Base-by-base conservation (phyloP, 2,329 filamentous ascomycete species). In the Claviceps humidiphila region DNA sequence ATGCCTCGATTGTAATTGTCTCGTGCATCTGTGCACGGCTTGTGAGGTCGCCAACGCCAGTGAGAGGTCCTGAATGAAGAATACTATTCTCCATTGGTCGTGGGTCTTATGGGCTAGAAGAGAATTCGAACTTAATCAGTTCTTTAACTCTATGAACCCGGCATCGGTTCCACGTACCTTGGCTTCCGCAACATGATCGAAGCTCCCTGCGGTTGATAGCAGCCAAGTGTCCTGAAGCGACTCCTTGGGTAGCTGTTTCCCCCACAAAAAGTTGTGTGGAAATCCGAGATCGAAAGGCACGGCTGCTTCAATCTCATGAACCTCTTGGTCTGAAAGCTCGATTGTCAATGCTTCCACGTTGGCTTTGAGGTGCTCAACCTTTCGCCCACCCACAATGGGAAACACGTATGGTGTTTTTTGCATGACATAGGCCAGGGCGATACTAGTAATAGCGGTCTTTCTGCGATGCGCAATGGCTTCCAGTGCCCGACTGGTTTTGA, bases 371-470 rank as follows among this genome's bases (percentile, higher is more conserved):
- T 89, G 84, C 49, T 83, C 78, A 9, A 86, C 65, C 58, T 81
- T 88, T 11, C 84, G 75, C 0, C 82, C 82, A 11, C 85, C 85
- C 4, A 88, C 72, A 42, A 89, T 80, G 1, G 86, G 86, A 61
- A 87, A 87, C 13, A 89, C 81, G 59, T 87, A 80, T 0, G 83
- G 78, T 0, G 81, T 71, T 68, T 89, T 88, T 57, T 80, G 75
- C 74, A 86, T 76, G 14, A 89, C 80, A 61, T 89, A 89, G 2
- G 85, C 85, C 24, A 89, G 67, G 8, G 85, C 85, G 53, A 77
- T 64, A 55, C 71, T 72, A 16, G 72, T 74, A 56, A 75, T 66
- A 50, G 64, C 58, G 2, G 69, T 72, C 55, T 64, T 63, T 57
- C 72, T 72, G 54, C 68, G 67, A 24, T 59, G 57, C 47, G 74